Evolutionary conservation across 441 rosid species (phyloP).

Genomic region (Sinapis alba): DNA sequence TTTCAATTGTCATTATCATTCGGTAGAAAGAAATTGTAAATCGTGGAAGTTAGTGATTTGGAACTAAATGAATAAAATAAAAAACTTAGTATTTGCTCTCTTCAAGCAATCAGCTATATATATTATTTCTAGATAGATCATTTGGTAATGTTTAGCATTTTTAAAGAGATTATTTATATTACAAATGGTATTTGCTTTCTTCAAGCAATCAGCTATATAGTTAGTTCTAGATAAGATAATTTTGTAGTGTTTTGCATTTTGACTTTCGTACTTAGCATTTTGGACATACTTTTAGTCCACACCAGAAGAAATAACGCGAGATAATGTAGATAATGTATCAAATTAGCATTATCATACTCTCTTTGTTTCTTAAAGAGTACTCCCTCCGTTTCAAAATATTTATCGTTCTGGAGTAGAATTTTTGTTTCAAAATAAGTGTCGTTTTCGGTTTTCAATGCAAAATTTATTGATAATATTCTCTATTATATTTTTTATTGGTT

Average conservation of each 20-base stretch:
- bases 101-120: not conserved
- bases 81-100: not conserved
- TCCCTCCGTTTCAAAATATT: too few relatives aligned
- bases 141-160: not conserved
- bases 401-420: too few relatives aligned
- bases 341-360: not conserved
- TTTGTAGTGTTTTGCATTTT: not conserved
- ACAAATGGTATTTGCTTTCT: not conserved
- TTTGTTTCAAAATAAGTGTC: too few relatives aligned
- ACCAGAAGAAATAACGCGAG: not conserved
- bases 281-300: not conserved
- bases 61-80: not conserved
- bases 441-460: too few relatives aligned
- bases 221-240: not conserved
- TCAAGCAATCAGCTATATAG: not conserved
- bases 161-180: not conserved
- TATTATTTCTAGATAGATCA: not conserved
- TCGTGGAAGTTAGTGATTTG: constrained; percentile 6
- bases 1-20: not conserved
- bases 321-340: not conserved
- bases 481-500: too few relatives aligned
- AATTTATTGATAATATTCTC: too few relatives aligned
- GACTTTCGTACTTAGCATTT: not conserved
- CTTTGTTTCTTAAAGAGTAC: too few relatives aligned
- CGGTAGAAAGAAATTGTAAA: not conserved